These are phyloP conservation scores for Ambrosia hybrid DNA, from an alignment of 140 eudicot species.

Conservation along the genomic window DNA sequence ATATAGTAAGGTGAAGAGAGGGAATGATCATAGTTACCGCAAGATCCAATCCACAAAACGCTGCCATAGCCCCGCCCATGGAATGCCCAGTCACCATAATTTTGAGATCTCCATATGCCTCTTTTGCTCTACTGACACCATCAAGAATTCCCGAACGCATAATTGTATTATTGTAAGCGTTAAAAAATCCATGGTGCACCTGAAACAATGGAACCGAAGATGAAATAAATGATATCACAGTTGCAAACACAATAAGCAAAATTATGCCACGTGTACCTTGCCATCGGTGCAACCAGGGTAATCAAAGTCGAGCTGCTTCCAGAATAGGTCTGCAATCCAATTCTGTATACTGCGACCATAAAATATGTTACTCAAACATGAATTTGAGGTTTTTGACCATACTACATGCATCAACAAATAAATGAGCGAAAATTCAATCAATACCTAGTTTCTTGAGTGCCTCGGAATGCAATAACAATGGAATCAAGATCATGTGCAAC, in stretches of 20 bases:
- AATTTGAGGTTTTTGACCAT: background rate
- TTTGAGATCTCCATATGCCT: conserved; percentile 60
- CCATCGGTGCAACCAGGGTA: conserved; percentile 84
- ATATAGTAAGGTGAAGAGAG: background rate
- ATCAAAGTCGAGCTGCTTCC: conserved; percentile 92
- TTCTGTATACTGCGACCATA: conserved; percentile 63
- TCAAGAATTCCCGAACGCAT: conserved; percentile 71
- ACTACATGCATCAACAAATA: background rate
- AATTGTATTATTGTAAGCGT: conserved; percentile 85
- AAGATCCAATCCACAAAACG: conserved; percentile 87
- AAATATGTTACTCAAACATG: background rate
- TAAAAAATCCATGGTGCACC: conserved; percentile 98
- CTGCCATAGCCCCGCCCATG: conserved; percentile 99
- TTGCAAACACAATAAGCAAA: background rate
- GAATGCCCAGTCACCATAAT: conserved; percentile 92
- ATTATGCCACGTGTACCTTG: conserved; percentile 46
- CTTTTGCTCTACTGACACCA: conserved; percentile 61
- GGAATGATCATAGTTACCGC: conserved; percentile 42
- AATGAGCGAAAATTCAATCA: background rate
- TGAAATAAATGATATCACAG: conserved; percentile 5
- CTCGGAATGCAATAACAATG: conserved; percentile 89
- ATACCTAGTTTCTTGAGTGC: conserved; percentile 92
- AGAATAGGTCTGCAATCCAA: conserved; percentile 89
- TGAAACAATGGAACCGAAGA: conserved; percentile 27
- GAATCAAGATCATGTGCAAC: conserved; percentile 84